Conservation (phyloP, 257 asterid species). For the Paraleonurus japonicus region DNA sequence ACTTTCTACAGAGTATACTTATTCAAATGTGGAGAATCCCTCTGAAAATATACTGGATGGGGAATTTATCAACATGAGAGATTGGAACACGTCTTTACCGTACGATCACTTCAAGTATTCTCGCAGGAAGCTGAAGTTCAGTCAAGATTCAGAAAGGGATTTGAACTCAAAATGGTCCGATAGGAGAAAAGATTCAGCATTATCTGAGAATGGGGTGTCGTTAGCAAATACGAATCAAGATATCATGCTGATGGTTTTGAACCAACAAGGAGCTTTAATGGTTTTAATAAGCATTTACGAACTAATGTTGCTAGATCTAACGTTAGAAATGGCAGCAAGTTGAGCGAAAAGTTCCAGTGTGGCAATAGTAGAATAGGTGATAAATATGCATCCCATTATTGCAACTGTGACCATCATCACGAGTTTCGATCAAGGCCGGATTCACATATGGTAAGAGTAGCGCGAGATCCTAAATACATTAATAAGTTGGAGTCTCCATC, state of each 20-base stretch:
- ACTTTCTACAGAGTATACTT: conserved; percentile 46
- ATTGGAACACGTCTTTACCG: conserved; percentile 41
- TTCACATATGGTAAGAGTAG: conserved; percentile 41
- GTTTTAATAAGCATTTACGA: conserved; percentile 52
- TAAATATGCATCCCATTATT: conserved; percentile 51
- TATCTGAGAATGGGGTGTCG: conserved; percentile 47
- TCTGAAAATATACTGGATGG: conserved; percentile 52
- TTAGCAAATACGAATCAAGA: conserved; percentile 54
- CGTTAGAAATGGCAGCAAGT: conserved; percentile 61
- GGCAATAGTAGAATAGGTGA: conserved; percentile 47
- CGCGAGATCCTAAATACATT: conserved; percentile 43
- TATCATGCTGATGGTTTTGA: conserved; percentile 58
- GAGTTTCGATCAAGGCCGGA: conserved; percentile 64
- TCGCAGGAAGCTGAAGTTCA: conserved; percentile 59
- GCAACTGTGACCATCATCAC: conserved; percentile 67
- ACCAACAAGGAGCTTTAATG: conserved; percentile 43
- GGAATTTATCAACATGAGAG: conserved; percentile 43
- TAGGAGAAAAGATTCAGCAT: conserved; percentile 43
- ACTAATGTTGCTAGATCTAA: conserved; percentile 46
- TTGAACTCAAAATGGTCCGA: conserved; percentile 56
- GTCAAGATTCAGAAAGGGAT: conserved; percentile 57
- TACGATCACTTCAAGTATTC: conserved; percentile 51
- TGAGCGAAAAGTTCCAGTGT: conserved; percentile 50
- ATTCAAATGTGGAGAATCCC: conserved; percentile 44
- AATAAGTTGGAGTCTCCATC: conserved; percentile 47